A percentile compares a stretch with the other conserved stretches of the same genome.
These are phyloP conservation scores for Emmonsia crescens DNA, from an alignment of 2,329 filamentous ascomycete species.

Conservation along the genomic window DNA sequence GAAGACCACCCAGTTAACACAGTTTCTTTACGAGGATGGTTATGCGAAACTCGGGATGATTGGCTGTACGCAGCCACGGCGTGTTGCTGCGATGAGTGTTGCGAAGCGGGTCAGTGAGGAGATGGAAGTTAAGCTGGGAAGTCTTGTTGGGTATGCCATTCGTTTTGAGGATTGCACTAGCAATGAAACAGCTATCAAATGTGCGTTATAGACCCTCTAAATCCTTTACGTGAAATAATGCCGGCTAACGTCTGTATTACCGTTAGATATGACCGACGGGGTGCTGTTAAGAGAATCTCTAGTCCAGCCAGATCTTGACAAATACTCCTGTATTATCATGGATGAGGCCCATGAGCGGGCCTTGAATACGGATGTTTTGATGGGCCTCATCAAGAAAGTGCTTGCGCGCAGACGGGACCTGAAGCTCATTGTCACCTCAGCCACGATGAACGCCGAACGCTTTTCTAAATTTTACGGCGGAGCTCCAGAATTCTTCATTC, in stretches of 20 bases:
- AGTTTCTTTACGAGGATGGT: slow-evolving; percentile 91
- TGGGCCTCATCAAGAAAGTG: slow-evolving; percentile 97
- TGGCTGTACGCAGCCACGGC: slow-evolving; percentile 88
- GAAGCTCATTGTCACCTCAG: slow-evolving; percentile 94
- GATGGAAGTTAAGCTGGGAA: slow-evolving; percentile 87
- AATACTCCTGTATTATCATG: slow-evolving; percentile 98
- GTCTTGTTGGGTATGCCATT: slow-evolving; percentile 88
- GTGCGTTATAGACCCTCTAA: slow-evolving; percentile 18
- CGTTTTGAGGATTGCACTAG: slow-evolving; percentile 98
- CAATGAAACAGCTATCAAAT: slow-evolving; percentile 91
- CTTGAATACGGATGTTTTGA: slow-evolving; percentile 90
- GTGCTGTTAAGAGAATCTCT: slow-evolving; percentile 87
- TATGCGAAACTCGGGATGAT: slow-evolving; percentile 84
- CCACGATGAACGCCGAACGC: slow-evolving; percentile 94
- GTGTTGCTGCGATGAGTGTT: slow-evolving; percentile 97
- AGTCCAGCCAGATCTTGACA: slow-evolving; percentile 83
- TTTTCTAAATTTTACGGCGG: slow-evolving; percentile 95
- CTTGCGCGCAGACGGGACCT: slow-evolving; percentile 77
- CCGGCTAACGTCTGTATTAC: slow-evolving; percentile 9
- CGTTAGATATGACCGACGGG: slow-evolving; percentile 82
- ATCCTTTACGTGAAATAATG: slow-evolving; percentile 9
- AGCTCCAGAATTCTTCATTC: slow-evolving; percentile 92
- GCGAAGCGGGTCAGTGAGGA: slow-evolving; percentile 97
- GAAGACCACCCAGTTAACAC: slow-evolving; percentile 94
- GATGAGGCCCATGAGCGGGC: slow-evolving; percentile 97